These are phyloP conservation scores for Ceratocystis cacaofunesta DNA, from an alignment of 2,329 filamentous ascomycete genomes.

Conservation along the genomic window DNA sequence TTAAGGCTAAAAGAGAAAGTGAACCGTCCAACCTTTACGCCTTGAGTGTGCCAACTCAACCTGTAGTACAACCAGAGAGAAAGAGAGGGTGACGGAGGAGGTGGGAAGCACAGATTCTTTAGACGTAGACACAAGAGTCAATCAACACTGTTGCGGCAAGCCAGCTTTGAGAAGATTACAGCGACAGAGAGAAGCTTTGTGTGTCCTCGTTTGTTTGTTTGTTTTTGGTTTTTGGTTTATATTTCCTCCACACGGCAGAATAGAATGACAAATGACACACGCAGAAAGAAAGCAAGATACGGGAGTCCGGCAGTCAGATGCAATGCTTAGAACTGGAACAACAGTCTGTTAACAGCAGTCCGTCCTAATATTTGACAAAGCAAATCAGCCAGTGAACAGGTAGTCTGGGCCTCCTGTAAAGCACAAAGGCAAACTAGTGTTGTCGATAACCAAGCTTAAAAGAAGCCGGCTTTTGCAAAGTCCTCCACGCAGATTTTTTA, in stretches of 20 bases:
- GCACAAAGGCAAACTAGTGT: not conserved
- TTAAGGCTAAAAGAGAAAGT: not conserved
- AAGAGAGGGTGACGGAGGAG: not conserved
- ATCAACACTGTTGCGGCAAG: conserved; percentile 1
- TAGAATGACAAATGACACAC: conserved; percentile 2
- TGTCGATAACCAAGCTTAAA: not conserved
- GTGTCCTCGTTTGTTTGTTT: conserved; percentile 1
- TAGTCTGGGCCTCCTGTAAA: not conserved
- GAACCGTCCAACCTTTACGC: not conserved
- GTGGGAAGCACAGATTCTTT: conserved; percentile 1
- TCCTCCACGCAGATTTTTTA: not conserved
- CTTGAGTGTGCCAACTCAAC: not conserved
- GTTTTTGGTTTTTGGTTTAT: conserved; percentile 6
- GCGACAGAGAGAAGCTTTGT: conserved; percentile 8
- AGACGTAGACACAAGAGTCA: not conserved
- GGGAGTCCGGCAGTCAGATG: conserved; percentile 1
- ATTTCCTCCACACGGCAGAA: conserved; percentile 6
- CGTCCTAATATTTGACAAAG: not conserved
- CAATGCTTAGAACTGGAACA: not conserved
- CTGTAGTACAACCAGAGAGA: conserved; percentile 1
- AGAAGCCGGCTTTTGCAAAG: not conserved
- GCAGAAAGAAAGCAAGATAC: conserved; percentile 7
- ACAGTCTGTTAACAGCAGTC: not conserved
- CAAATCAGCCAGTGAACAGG: not conserved
- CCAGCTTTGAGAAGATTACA: conserved; percentile 1